phyloP scores from a whole-genome alignment of 2,329 filamentous ascomycete species.

The Arthrobotrys megalospora region DNA sequence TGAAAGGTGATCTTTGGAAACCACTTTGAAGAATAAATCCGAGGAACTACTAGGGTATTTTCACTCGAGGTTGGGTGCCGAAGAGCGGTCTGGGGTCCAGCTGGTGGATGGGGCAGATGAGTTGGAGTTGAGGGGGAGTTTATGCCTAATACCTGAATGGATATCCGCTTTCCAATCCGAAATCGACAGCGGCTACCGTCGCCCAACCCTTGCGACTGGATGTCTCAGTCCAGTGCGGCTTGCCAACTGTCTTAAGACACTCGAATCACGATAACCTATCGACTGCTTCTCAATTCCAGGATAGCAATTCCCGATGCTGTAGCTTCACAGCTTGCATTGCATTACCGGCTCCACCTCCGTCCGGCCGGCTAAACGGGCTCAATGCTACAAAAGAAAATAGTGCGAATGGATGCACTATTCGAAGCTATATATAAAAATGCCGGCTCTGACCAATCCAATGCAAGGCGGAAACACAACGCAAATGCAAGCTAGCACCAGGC shows the following conservation, averaged over 20 bases:
- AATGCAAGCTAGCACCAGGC: constrained; percentile 59
- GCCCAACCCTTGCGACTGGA: constrained; percentile 54
- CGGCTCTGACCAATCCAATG: constrained; percentile 48
- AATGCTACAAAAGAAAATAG: constrained; percentile 30
- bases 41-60: constrained; percentile 9
- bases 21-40: constrained; percentile 7
- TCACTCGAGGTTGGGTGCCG: constrained; percentile 21
- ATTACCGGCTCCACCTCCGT: constrained; percentile 40
- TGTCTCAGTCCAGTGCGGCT: constrained; percentile 38
- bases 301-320: constrained; percentile 20
- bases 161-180: constrained; percentile 49
- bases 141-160: constrained; percentile 35
- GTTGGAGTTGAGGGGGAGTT: constrained; percentile 49
- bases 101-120: constrained; percentile 35
- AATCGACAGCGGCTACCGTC: constrained; percentile 53
- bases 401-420: constrained; percentile 42
- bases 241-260: constrained; percentile 22
- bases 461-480: constrained; percentile 50
- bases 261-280: constrained; percentile 29
- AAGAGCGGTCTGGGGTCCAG: constrained; percentile 10
- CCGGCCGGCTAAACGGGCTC: constrained; percentile 38
- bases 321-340: constrained; percentile 26
- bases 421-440: constrained; percentile 46
- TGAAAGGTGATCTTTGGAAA: constrained; percentile 4
- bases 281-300: constrained; percentile 25